Evolutionary conservation across 2,329 filamentous ascomycete genomes (phyloP).

Genomic region (Chaetomium olivaceum): DNA sequence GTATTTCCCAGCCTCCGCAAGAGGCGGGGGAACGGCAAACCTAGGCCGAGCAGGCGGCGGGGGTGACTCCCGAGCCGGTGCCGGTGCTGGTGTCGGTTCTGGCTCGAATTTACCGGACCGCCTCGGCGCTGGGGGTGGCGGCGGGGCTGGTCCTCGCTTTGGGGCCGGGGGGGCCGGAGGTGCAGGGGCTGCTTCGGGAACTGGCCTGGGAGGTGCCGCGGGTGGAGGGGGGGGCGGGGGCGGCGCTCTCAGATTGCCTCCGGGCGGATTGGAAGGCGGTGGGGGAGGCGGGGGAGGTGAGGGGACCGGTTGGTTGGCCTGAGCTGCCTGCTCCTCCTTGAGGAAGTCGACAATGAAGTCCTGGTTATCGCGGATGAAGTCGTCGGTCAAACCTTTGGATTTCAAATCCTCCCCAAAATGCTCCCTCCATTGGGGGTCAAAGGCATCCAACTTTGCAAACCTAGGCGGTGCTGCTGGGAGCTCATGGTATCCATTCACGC

Average conservation of each 20-base stretch:
- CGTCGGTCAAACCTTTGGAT: conserved; percentile 63
- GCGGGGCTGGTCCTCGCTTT: conserved; percentile 48
- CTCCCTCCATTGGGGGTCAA: conserved; percentile 65
- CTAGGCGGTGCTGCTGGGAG: conserved; percentile 50
- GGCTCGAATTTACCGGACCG: conserved; percentile 57
- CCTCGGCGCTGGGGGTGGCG: conserved; percentile 61
- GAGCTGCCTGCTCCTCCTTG: conserved; percentile 55
- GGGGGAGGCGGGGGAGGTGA: conserved; percentile 35
- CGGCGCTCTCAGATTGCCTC: conserved; percentile 43
- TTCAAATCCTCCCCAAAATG: conserved; percentile 65
- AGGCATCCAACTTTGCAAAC: conserved; percentile 62
- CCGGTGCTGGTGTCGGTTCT: conserved; percentile 43
- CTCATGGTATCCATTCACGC: conserved; percentile 44
- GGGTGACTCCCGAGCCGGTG: conserved; percentile 69
- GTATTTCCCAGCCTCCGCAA: conserved; percentile 87
- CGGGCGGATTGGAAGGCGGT: conserved; percentile 38
- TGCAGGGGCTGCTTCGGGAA: conserved; percentile 33
- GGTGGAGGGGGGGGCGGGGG: conserved; percentile 45
- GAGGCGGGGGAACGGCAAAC: conserved; percentile 83
- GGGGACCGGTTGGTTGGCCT: conserved; percentile 33
- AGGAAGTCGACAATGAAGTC: conserved; percentile 68
- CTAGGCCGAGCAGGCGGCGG: conserved; percentile 66
- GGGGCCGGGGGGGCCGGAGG: conserved; percentile 40
- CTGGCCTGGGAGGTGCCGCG: conserved; percentile 26
- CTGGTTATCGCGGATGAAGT: conserved; percentile 67